These are phyloP conservation scores for Graphiopsis chlorocephala DNA, from an alignment of 2,329 filamentous ascomycete genomes.

Conservation along the genomic window DNA sequence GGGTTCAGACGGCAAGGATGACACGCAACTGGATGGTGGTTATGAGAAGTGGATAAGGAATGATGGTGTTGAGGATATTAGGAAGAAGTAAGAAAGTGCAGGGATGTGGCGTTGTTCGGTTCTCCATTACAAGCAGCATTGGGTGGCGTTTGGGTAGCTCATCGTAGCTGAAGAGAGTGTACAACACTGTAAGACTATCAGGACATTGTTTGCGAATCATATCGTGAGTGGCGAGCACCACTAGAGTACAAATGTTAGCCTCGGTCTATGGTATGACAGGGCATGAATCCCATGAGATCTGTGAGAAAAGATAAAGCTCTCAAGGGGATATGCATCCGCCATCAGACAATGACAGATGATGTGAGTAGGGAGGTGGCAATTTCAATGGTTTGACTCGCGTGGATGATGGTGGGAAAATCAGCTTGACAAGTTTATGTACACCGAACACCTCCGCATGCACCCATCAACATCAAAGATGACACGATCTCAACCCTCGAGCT, in stretches of 20 bases:
- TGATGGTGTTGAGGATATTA: constrained; percentile 30
- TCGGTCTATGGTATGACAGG: background rate
- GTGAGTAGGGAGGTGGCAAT: background rate
- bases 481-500: constrained; percentile 5
- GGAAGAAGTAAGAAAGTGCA: constrained; percentile 27
- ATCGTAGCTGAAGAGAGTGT: constrained; percentile 1
- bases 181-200: background rate
- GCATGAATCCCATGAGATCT: background rate
- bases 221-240: background rate
- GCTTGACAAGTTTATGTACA: background rate
- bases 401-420: background rate
- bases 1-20: constrained; percentile 31
- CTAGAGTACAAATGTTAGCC: background rate
- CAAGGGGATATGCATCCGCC: background rate
- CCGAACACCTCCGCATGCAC: background rate
- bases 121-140: constrained; percentile 6
- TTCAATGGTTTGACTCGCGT: background rate
- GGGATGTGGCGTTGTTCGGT: background rate
- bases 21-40: constrained; percentile 24
- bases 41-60: constrained; percentile 33
- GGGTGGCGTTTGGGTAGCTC: constrained; percentile 11
- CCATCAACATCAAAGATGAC: background rate
- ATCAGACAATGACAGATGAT: background rate
- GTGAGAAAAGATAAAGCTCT: background rate
- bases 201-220: background rate